Base-by-base conservation (phyloP, 106 monocot genomes). In the Dendrobium officinale region DNA sequence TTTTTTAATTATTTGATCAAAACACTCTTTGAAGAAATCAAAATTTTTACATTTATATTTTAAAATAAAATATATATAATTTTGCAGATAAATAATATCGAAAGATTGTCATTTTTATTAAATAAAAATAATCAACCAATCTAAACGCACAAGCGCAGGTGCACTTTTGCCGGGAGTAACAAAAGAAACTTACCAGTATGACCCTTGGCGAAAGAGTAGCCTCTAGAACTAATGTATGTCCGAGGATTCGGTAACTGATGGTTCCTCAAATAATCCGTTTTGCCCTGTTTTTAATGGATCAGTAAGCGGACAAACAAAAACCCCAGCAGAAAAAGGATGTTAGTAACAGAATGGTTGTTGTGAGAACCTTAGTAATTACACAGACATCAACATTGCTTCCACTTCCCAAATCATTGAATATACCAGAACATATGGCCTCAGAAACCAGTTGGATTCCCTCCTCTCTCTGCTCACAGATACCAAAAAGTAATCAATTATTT, bases 331-430 rank as follows among this genome's bases (percentile, higher is more conserved):
- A 51, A 47, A 27, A 26, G 5, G 16, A 11, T 9, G 9, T 58
- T 37, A 44, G 9, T 18, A 61, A 6, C 13, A 59, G 2, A 55
- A 42, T 2, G 66, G 48, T 44, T 5, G 44, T 3, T 31, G 43
- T 18, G 20, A 73, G 59, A 95, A 74, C 97, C 89, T 94, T 92
- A 16, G 97, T 97, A 77, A 97, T 97, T 13, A 97, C 97, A 78
- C 97, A 97, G 68, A 97, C 86, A 85, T 97, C 97, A 49, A 97
- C 94, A 78, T 94, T 97, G 82, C 97, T 97, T 37, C 94, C 97
- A 83, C 97, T 94, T 7, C 94, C 97, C 78, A 97, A 84, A 43
- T 97, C 97, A 89, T 97, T 97, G 89, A 97, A 97, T 73, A 97
- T 94, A 56, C 97, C 93, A 81, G 94, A 90, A 77, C 94, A 94